Conservation (phyloP, 2,329 filamentous ascomycete genomes). For the Fusarium bulbicola region DNA sequence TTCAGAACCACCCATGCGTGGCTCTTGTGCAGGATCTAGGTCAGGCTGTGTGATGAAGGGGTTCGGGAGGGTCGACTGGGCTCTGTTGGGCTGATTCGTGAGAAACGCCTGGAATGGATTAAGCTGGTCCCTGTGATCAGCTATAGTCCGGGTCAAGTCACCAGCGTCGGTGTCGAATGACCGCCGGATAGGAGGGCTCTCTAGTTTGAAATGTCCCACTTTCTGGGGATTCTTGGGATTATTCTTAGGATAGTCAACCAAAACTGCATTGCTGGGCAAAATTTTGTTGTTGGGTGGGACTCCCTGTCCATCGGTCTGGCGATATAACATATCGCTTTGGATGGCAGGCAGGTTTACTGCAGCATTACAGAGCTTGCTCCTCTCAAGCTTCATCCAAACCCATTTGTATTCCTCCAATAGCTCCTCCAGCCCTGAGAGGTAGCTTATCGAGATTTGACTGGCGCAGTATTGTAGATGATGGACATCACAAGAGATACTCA, state of each 20-base stretch:
- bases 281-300: fast-evolving
- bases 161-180: fast-evolving
- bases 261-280: fast-evolving
- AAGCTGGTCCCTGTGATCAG: not conserved
- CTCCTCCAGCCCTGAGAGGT: not conserved
- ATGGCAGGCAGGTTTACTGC: fast-evolving
- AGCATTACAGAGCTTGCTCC: fast-evolving
- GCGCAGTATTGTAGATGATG: not conserved
- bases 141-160: fast-evolving
- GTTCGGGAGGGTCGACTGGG: fast-evolving
- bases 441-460: fast-evolving
- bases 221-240: fast-evolving
- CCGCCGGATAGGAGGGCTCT: not conserved
- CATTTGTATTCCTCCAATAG: not conserved
- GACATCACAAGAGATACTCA: not conserved
- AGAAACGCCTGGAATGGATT: not conserved
- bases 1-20: not conserved
- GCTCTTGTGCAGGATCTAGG: not conserved
- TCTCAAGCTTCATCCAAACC: not conserved
- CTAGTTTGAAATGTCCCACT: fast-evolving
- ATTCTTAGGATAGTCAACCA: fast-evolving
- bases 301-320: fast-evolving
- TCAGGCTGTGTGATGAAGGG: too few relatives aligned
- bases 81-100: not conserved
- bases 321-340: fast-evolving